Base-by-base conservation (phyloP, 305 asterid genomes). In the Ilex paraguariensis region DNA sequence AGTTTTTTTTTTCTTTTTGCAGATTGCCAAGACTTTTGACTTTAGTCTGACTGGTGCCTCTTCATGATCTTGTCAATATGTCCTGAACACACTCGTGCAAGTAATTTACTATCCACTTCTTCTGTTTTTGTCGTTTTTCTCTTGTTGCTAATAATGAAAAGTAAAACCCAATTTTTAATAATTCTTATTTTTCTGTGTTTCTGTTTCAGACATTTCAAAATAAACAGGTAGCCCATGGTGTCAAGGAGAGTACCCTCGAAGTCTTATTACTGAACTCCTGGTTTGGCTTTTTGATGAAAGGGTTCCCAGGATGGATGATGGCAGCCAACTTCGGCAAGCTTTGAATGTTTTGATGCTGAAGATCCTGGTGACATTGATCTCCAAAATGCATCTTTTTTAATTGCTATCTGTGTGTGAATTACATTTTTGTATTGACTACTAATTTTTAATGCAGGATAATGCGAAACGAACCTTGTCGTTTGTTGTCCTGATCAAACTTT, bases 261-360 rank as follows among this genome's bases (percentile, higher is more conserved):
- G 84, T 72, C 93, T 95, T 69, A 88, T 95, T 68, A 95, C 95
- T 28, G 99, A 95, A 68, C 91, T 95, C 63, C 79, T 95, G 76
- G 89, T 95, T 59, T 88, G 99, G 99, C 99, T 95, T 72, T 84
- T 91, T 82, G 99, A 95, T 71, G 98, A 95, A 68, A 83, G 99
- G 80, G 99, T 95, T 69, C 99, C 96, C 1, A 80, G 75, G 73
- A 91, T 95, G 99, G 99, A 95, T 79, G 99, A 95, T 69, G 99
- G 99, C 78, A 88, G 97, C 75, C 99, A 95, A 76, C 98, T 95
- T 68, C 74, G 88, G 81, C 85, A 89, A 77, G 99, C 99, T 63
- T 72, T 95, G 86, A 95, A 95, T 77, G 98, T 95, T 77, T 77
- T 95, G 77, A 91, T 95, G 99, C 88, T 91, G 68, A 91, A 91